Conservation (phyloP, 2,329 filamentous ascomycete genomes). For the Ophiosphaerella korrae region DNA sequence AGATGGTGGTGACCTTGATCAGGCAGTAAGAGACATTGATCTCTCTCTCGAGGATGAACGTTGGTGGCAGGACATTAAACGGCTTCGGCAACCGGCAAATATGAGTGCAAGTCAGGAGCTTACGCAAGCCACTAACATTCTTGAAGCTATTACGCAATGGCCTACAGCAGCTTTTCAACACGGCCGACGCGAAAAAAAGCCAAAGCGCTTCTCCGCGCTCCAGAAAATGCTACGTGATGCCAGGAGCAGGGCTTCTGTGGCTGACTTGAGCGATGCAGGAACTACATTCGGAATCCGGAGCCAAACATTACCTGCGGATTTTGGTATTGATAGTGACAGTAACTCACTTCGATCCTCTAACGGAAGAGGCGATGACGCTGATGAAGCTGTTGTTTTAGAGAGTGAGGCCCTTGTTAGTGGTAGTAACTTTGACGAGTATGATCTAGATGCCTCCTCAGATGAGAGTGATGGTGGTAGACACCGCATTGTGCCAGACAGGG, state of each 20-base stretch:
- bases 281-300: conserved; percentile 77
- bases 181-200: conserved; percentile 49
- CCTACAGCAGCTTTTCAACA: conserved; percentile 60
- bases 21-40: conserved; percentile 66
- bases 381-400: conserved; percentile 36
- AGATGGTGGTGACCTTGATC: conserved; percentile 54
- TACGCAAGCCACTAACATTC: conserved; percentile 51
- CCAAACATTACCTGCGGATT: conserved; percentile 68
- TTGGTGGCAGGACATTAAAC: conserved; percentile 82
- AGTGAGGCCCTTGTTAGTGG: conserved; percentile 38
- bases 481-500: conserved; percentile 17
- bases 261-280: conserved; percentile 58
- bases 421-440: conserved; percentile 42
- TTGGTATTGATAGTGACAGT: conserved; percentile 51
- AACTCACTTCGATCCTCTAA: conserved; percentile 31
- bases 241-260: conserved; percentile 57
- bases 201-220: conserved; percentile 62
- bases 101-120: conserved; percentile 52
- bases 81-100: conserved; percentile 45
- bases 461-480: conserved; percentile 22
- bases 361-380: conserved; percentile 18
- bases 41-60: conserved; percentile 71
- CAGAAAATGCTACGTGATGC: conserved; percentile 66
- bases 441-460: conserved; percentile 40
- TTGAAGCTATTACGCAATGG: conserved; percentile 54